Percentiles rank a stretch among this genome's conserved stretches.
Conservation (phyloP, 2,329 filamentous ascomycete genomes). For the Venturia effusa region DNA sequence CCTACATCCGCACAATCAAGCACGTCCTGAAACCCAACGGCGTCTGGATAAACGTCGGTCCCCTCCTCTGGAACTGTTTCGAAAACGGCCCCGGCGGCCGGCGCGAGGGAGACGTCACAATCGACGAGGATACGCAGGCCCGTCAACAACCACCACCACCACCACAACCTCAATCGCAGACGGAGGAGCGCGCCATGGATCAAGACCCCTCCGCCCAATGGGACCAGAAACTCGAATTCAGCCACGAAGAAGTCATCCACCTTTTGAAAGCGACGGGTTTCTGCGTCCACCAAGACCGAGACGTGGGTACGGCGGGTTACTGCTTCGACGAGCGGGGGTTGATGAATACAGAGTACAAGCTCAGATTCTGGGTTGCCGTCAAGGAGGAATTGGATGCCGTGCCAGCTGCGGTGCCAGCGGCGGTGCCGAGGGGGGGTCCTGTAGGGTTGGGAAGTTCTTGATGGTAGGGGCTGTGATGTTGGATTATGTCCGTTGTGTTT, state of each 20-base stretch:
- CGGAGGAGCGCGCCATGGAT: conserved; percentile 36
- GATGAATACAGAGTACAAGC: conserved; percentile 71
- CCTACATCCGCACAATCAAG: conserved; percentile 7
- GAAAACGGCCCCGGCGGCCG: conserved; percentile 54
- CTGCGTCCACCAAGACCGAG: conserved; percentile 33
- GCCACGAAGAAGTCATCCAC: conserved; percentile 74
- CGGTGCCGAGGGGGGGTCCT: background rate
- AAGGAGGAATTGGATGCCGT: conserved; percentile 36
- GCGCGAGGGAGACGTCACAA: conserved; percentile 20
- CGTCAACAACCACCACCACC: background rate
- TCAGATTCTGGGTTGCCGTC: conserved; percentile 77
- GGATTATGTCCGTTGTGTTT: background rate
- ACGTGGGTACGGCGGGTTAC: conserved; percentile 62
- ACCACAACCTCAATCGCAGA: background rate
- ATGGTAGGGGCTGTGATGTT: background rate
- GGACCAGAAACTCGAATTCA: conserved; percentile 54
- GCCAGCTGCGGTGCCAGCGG: background rate
- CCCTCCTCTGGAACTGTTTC: conserved; percentile 82
- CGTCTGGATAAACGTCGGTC: conserved; percentile 10
- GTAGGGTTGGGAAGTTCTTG: background rate
- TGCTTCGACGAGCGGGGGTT: conserved; percentile 78
- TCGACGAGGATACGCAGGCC: conserved; percentile 3
- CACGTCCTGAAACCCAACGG: conserved; percentile 1
- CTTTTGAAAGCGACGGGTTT: conserved; percentile 71
- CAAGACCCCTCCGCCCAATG: conserved; percentile 63